phyloP scores from a whole-genome alignment of 2,329 filamentous ascomycete genomes.

The Xylariales sp. region DNA sequence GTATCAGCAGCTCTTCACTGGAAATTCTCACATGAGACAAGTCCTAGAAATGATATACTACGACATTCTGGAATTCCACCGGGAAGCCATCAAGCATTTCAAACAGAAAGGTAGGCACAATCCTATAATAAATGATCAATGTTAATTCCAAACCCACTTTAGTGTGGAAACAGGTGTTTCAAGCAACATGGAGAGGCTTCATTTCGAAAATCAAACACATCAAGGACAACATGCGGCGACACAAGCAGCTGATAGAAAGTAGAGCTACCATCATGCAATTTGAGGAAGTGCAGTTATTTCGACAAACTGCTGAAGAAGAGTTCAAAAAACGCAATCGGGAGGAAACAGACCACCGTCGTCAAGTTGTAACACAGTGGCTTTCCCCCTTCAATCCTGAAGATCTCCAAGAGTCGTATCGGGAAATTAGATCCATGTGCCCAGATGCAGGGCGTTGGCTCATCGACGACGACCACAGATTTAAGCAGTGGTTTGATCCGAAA shows the following conservation, averaged over 20 bases:
- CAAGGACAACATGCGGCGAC: neutral
- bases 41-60: neutral
- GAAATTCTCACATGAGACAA: neutral
- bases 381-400: neutral
- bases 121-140: neutral
- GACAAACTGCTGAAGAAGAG: neutral
- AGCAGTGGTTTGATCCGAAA: neutral
- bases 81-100: slow-evolving; percentile 3
- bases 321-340: neutral
- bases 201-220: neutral
- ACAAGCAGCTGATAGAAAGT: neutral
- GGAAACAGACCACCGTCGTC: too few relatives aligned
- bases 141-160: neutral
- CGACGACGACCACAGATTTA: neutral
- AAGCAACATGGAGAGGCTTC: neutral
- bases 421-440: neutral
- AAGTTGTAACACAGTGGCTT: neutral
- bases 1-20: neutral
- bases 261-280: neutral
- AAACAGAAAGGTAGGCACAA: neutral
- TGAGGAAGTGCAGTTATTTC: neutral
- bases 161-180: slow-evolving; percentile 4
- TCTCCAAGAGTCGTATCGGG: neutral
- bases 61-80: slow-evolving; percentile 7
- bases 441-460: neutral